Conservation (phyloP, 2,329 filamentous ascomycete genomes). For the Fusarium liriodendri region DNA sequence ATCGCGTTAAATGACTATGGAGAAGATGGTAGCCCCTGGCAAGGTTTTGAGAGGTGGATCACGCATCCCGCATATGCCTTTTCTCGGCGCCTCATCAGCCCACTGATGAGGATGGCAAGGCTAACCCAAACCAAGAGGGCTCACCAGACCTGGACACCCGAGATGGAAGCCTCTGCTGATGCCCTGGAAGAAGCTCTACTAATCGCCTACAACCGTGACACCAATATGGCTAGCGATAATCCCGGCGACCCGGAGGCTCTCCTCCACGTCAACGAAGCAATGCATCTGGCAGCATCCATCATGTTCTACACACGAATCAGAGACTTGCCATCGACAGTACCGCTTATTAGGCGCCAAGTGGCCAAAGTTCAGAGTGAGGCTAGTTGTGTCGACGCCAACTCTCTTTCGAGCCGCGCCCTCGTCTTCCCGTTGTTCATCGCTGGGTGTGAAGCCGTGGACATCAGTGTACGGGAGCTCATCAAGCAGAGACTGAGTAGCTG, state of each 20-base stretch:
- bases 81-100: too few species aligned
- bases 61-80: too few species aligned
- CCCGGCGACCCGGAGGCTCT: not conserved
- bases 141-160: too few species aligned
- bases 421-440: not conserved
- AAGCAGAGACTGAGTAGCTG: not conserved
- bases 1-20: too few species aligned
- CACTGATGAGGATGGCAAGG: too few species aligned
- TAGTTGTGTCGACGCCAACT: not conserved
- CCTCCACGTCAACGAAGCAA: not conserved
- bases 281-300: not conserved
- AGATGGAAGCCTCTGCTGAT: not conserved
- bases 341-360: not conserved
- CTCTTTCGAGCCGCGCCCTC: not conserved
- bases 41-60: too few species aligned
- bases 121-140: too few species aligned
- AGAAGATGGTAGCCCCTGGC: too few species aligned
- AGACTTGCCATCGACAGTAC: not conserved
- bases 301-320: not conserved
- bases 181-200: not conserved
- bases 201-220: not conserved
- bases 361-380: not conserved
- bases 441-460: not conserved
- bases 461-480: not conserved
- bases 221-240: not conserved